Conservation (phyloP, 2,329 filamentous ascomycete species). For the Fusarium vanettenii region DNA sequence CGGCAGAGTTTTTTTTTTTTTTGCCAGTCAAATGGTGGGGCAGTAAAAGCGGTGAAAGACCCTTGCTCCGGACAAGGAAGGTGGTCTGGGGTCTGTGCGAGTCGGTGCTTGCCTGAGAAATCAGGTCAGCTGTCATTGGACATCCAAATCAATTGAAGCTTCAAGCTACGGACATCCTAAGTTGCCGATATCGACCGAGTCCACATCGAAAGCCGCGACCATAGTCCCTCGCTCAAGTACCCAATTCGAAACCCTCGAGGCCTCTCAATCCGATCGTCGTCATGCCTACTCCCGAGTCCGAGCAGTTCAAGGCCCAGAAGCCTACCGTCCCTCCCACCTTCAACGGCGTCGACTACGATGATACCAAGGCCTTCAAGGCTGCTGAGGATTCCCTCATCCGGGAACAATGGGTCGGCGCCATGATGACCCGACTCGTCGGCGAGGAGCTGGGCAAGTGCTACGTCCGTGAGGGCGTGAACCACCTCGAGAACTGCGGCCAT, state of each 20-base stretch:
- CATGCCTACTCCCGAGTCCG: conserved; percentile 88
- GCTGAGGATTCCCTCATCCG: conserved; percentile 85
- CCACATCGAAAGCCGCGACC: conserved; percentile 28
- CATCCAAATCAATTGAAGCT: conserved; percentile 41
- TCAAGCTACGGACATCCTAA: conserved; percentile 42
- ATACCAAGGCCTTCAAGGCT: conserved; percentile 82
- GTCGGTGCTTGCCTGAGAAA: conserved; percentile 45
- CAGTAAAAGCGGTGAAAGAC: conserved; percentile 50
- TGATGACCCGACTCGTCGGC: conserved; percentile 86
- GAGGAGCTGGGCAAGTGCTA: conserved; percentile 91
- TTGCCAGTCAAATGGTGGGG: conserved; percentile 50
- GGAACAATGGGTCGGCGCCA: conserved; percentile 89
- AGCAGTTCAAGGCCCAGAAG: conserved; percentile 84
- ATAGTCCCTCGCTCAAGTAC: conserved; percentile 23
- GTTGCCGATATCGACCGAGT: conserved; percentile 40
- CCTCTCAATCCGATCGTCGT: conserved; percentile 38
- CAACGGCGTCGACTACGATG: conserved; percentile 87
- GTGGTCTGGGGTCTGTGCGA: conserved; percentile 32
- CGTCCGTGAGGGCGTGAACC: conserved; percentile 84
- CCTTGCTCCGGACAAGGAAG: conserved; percentile 28
- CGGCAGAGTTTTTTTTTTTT: conserved; percentile 46
- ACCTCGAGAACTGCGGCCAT: conserved; percentile 86
- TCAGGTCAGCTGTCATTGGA: conserved; percentile 45
- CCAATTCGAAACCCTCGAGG: conserved; percentile 22
- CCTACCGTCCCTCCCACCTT: conserved; percentile 85